Evolutionary conservation across 805 yeast genomes (phyloP).

Genomic region (Starmerella floricola): DNA sequence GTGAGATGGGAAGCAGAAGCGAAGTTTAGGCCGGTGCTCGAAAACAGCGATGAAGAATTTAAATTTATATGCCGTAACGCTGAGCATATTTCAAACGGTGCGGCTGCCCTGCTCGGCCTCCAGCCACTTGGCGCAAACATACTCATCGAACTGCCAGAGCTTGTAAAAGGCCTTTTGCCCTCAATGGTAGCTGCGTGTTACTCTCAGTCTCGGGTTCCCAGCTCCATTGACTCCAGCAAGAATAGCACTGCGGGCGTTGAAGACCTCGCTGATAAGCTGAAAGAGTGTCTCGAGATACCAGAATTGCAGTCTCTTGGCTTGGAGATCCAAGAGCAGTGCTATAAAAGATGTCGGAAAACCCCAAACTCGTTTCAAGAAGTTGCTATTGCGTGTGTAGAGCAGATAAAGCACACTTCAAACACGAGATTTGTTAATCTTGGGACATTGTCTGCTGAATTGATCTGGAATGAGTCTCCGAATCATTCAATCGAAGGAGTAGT

Average conservation of each 20-base stretch:
- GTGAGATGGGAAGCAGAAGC: background rate
- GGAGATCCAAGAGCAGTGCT: background rate
- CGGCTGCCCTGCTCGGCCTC: background rate
- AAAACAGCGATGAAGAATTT: too few species aligned
- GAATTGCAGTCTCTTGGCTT: background rate
- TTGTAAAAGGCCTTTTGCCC: background rate
- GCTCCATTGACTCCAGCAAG: too few species aligned
- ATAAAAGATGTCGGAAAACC: too few species aligned
- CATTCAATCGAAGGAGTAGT: background rate
- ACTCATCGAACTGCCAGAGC: background rate
- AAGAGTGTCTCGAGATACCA: background rate
- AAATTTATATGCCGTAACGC: too few species aligned
- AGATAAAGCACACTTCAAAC: background rate
- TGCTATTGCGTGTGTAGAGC: too few species aligned
- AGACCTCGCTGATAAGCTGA: background rate
- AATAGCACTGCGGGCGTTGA: too few species aligned
- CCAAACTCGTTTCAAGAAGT: too few species aligned
- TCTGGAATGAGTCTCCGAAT: slow-evolving; percentile 1
- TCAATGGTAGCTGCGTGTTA: background rate
- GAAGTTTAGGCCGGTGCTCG: background rate
- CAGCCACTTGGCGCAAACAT: background rate
- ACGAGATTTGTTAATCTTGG: slow-evolving; percentile 5
- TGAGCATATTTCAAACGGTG: background rate
- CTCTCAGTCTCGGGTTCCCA: too few species aligned
- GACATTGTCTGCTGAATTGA: background rate